Evolutionary conservation across 1,284 basidiomycete species (phyloP), one percentile per base, ranked within the genome.

Genomic region (Cryptococcus sp.): DNA sequence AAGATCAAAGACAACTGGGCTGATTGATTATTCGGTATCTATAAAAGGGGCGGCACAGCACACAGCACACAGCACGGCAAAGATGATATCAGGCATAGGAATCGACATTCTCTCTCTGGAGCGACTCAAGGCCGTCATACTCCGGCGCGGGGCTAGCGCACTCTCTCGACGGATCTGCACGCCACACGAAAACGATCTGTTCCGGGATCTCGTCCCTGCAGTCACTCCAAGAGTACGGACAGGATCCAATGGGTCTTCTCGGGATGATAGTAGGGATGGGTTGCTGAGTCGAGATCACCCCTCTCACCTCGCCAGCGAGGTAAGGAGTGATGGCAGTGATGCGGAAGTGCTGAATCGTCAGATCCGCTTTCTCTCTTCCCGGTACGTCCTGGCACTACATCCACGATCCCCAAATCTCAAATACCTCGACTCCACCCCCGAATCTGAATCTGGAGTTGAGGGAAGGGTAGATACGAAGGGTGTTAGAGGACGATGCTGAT

Each of bases 91-190:
- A 54, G 90, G 90, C 39, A 82, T 91, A 55, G 91, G 91, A 13
- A 85, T 90, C 55, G 91, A 93, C 72, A 79, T 93, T 52, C 82
- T 91, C 47, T 83, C 88, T 65, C 59, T 89, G 5, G 82, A 87
- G 20, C 86, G 91, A 17, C 83, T 93, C 64, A 69, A 78, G 17
- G 75, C 81, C 16, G 65, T 91, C 16, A 66, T 88, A 5, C 46
- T 70, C n/a, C 82, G 89, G 4, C 80, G 85, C 51, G 80, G 82
- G 77, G 23, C 84, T 86, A 45, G 87, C 91, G 58, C 83, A 91
- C 56, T 88, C 84, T 71, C 63, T 72, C 41, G 60, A 63, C 27
- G 68, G n/a, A 59, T 62, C 25, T 62, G 57, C 70, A 11, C 89
- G 88, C 72, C 67, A 38, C 38, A 58, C 1, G 72, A 80, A n/a